Conservation (phyloP, 371 early-diverging fungal genomes). For the Lichtheimia hyalospora region DNA sequence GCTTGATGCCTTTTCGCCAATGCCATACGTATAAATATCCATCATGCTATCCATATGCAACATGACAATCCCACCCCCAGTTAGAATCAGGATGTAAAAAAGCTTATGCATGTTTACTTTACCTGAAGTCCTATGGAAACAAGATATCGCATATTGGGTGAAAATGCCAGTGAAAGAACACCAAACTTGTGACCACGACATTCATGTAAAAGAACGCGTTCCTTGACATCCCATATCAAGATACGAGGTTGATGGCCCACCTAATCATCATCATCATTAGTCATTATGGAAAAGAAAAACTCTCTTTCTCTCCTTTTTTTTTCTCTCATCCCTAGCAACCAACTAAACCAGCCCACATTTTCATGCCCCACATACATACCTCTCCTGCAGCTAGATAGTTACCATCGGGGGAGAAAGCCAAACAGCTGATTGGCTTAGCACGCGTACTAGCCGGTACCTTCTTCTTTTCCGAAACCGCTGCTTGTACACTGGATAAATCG, state of each 20-base stretch:
- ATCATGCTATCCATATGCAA: constrained; percentile 64
- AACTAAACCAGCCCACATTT: not conserved
- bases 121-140: constrained; percentile 86
- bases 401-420: constrained; percentile 80
- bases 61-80: constrained; percentile 1
- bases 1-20: constrained; percentile 67
- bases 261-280: constrained; percentile 34
- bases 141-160: constrained; percentile 71
- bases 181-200: constrained; percentile 83
- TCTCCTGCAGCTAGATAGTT: constrained; percentile 80
- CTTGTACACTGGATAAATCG: constrained; percentile 6
- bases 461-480: constrained; percentile 27
- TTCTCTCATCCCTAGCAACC: not conserved
- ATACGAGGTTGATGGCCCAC: constrained; percentile 84
- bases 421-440: constrained; percentile 73
- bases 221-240: constrained; percentile 70
- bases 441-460: constrained; percentile 44
- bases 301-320: not conserved
- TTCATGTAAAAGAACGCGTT: constrained; percentile 57
- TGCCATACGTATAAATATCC: constrained; percentile 84
- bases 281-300: not conserved
- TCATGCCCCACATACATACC: constrained; percentile 37
- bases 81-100: not conserved
- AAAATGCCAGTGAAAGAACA: constrained; percentile 68
- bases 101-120: not conserved